Evolutionary conservation across 208 protist genomes (phyloP).

Genomic region (Sergeia podlipaevii): DNA sequence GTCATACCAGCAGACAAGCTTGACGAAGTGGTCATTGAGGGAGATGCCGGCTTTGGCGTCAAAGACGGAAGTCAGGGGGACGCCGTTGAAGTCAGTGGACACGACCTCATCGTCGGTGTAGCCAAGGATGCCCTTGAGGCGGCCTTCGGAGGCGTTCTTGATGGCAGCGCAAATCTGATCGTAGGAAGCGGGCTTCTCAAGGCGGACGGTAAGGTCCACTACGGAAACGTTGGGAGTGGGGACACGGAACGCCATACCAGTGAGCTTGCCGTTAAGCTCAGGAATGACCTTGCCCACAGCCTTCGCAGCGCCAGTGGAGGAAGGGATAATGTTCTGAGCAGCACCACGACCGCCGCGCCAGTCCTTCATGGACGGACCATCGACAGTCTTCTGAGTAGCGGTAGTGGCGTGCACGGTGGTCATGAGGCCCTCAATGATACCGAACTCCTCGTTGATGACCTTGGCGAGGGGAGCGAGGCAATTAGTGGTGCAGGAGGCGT

Average conservation of each 20-base stretch:
- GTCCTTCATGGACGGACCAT: slow-evolving; percentile 94
- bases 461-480: slow-evolving; percentile 98
- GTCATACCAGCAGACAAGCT: slow-evolving; percentile 99
- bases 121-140: slow-evolving; percentile 95
- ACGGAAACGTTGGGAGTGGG: slow-evolving; percentile 70
- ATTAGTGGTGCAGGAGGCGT: slow-evolving; percentile 99
- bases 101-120: slow-evolving; percentile 97
- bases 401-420: slow-evolving; percentile 98
- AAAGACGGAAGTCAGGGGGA: slow-evolving; percentile 96
- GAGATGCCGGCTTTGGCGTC: slow-evolving; percentile 93
- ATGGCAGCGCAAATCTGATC: slow-evolving; percentile 32
- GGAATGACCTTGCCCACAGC: slow-evolving; percentile 96
- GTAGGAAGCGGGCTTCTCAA: slow-evolving; percentile 31
- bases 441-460: slow-evolving; percentile 94
- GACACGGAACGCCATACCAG: slow-evolving; percentile 98
- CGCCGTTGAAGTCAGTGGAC: slow-evolving; percentile 96
- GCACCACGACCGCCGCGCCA: slow-evolving; percentile 95
- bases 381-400: slow-evolving; percentile 96
- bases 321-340: slow-evolving; percentile 98
- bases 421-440: slow-evolving; percentile 97
- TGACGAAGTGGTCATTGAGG: slow-evolving; percentile 98
- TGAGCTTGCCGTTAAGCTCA: slow-evolving; percentile 52
- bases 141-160: slow-evolving; percentile 27
- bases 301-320: slow-evolving; percentile 97
- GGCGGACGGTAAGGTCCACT: slow-evolving; percentile 35